Percentiles rank a stretch among this genome's conserved stretches.
phyloP scores from a whole-genome alignment of 2,329 filamentous ascomycete species.

The Calonectria henricotiae region DNA sequence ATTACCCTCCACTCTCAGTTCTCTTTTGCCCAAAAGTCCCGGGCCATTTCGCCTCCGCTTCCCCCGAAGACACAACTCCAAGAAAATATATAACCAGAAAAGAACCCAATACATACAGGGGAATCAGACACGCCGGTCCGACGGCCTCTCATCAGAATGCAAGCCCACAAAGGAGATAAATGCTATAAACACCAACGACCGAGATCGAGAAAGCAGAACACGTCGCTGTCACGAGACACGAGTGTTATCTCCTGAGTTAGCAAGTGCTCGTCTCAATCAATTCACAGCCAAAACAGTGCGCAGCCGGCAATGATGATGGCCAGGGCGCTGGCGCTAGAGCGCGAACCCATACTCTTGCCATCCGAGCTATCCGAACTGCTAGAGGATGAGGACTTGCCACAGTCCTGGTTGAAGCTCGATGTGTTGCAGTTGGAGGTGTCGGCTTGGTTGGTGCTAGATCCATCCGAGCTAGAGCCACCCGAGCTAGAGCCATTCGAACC shows the following conservation, averaged over 20 bases:
- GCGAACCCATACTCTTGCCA: constrained; percentile 55
- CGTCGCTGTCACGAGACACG: constrained; percentile 18
- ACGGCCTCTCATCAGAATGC: constrained; percentile 45
- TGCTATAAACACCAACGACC: constrained; percentile 44
- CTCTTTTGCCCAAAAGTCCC: constrained; percentile 33
- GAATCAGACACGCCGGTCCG: constrained; percentile 43
- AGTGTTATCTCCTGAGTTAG: constrained; percentile 9
- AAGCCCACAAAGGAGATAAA: constrained; percentile 40
- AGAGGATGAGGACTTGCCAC: constrained; percentile 43
- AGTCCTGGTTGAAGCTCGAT: constrained; percentile 62
- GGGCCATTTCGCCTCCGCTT: constrained; percentile 39
- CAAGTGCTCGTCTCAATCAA: constrained; percentile 4
- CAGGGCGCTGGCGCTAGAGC: constrained; percentile 57
- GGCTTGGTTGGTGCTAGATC: constrained; percentile 41
- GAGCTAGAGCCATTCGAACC: constrained; percentile 28
- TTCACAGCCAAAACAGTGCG: constrained; percentile 58
- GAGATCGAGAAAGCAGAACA: constrained; percentile 15
- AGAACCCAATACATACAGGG: constrained; percentile 48
- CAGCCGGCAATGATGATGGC: constrained; percentile 59
- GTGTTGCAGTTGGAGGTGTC: constrained; percentile 57
- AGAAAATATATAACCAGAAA: constrained; percentile 49
- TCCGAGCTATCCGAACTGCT: constrained; percentile 53
- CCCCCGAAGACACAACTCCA: constrained; percentile 36
- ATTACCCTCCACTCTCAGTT: constrained; percentile 44
- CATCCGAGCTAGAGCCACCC: constrained; percentile 41